Evolutionary conservation across 73 alveolate species (phyloP).

Genomic region (Paramecium primaurelia): DNA sequence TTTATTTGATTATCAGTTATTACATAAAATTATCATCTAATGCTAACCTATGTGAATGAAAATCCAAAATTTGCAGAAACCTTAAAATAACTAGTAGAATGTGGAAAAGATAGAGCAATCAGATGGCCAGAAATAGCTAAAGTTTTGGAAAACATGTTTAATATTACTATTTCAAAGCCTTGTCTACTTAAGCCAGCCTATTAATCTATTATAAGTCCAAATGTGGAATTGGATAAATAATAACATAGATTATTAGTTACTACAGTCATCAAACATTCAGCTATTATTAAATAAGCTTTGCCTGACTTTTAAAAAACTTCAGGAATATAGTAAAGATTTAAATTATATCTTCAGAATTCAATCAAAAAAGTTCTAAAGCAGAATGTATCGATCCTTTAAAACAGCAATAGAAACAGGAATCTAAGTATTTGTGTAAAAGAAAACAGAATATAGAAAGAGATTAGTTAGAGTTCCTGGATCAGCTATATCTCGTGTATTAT

Average conservation of each 20-base stretch:
- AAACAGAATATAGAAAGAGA: background rate
- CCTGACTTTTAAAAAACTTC: background rate
- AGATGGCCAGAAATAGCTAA: background rate
- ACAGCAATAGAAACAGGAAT: background rate
- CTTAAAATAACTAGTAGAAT: background rate
- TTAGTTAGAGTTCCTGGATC: background rate
- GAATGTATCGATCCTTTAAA: background rate
- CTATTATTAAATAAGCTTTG: background rate
- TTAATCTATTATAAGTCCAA: background rate
- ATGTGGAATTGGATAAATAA: background rate
- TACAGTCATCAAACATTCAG: background rate
- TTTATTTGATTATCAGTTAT: background rate
- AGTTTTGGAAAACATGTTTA: background rate
- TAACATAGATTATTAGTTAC: background rate
- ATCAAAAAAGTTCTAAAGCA: background rate
- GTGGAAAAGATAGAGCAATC: background rate
- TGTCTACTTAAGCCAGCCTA: background rate
- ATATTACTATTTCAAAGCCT: background rate
- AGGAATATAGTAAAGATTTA: background rate
- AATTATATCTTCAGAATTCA: background rate
- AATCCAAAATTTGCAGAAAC: background rate
- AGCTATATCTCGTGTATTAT: background rate
- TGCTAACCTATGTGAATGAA: background rate
- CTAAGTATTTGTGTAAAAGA: background rate
- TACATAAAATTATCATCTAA: background rate